Evolutionary conservation across 2,329 filamentous ascomycete genomes (phyloP), one percentile per base, ranked within the genome.

Genomic region (Alternaria solani): DNA sequence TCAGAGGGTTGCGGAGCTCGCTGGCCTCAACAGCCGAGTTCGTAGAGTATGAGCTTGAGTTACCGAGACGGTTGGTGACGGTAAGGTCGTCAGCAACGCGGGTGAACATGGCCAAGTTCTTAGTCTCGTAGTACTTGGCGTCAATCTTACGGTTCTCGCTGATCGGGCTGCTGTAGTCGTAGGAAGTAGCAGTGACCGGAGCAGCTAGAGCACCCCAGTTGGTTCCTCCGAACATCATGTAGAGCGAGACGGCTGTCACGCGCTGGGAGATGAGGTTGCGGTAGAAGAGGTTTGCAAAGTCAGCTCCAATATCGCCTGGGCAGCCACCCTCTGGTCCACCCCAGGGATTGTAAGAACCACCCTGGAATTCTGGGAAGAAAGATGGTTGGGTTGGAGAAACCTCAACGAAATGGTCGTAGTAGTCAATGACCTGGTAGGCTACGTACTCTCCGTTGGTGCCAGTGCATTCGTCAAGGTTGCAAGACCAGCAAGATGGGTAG

Each of bases 211-310:
- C 84, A 5, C 87, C 87, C 87, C 86, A 89, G 62, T 86, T 88
- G 0, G 88, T 89, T 2, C 88, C 88, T 4, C 88, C 88, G 53
- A 84, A 90, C 52, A 88, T 76, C 87, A 90, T 89, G 70, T 90
- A 90, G 2, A 90, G 73, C 30, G 83, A 88, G 55, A 89, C 82
- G 0, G 85, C 86, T 0, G 86, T 87, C 4, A 88, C 82, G 1
- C 85, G 80, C 66, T 89, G 85, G 26, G 82, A 85, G 26, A 89
- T 84, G 54, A 88, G 83, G 68, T 89, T 84, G 11, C 87, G 81
- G 71, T 90, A 90, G 75, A 88, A 89, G 4, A 90, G 72, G 57
- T 89, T 89, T 1, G 85, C 87, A 64, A 87, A 90, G 47, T 88
- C 84, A 0, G 84, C 80, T 1, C 85, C 85, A 18, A 85, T 87